A percentile compares a stretch with the other conserved stretches of the same genome.
These are phyloP conservation scores for Boletus fagicola DNA, from an alignment of 768 basidiomycete genomes.

Conservation along the genomic window DNA sequence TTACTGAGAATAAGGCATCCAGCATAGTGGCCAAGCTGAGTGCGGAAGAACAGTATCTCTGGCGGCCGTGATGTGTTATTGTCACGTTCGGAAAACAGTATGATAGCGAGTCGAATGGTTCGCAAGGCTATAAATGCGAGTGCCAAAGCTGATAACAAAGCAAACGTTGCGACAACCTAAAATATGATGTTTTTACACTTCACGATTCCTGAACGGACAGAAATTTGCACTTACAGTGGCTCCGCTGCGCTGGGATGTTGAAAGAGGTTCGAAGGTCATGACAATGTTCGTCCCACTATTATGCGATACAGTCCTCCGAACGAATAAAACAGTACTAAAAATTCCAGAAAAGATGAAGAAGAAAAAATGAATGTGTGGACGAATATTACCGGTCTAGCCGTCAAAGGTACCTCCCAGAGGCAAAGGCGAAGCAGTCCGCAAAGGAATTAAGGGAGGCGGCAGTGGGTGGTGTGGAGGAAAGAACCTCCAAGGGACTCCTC, in stretches of 20 bases:
- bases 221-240: conserved; percentile 20
- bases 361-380: conserved; percentile 1
- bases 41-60: conserved; percentile 65
- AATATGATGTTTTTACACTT: neutral
- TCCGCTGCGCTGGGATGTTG: conserved; percentile 13
- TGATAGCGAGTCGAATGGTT: conserved; percentile 45
- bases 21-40: conserved; percentile 70
- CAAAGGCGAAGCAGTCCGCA: conserved; percentile 36
- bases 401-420: conserved; percentile 32
- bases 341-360: neutral
- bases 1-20: conserved; percentile 61
- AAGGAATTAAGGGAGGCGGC: conserved; percentile 22
- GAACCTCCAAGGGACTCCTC: neutral
- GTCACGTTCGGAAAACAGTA: conserved; percentile 30
- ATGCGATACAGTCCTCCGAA: neutral
- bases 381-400: conserved; percentile 25
- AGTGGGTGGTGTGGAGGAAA: conserved; percentile 20
- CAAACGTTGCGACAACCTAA: conserved; percentile 50
- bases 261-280: conserved; percentile 10
- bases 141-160: conserved; percentile 52
- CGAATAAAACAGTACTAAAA: neutral
- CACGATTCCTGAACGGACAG: neutral
- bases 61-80: conserved; percentile 30
- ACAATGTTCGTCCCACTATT: neutral
- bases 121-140: conserved; percentile 50